phyloP scores from a whole-genome alignment of 1,284 basidiomycete genomes.

The Vanrija sp. region DNA sequence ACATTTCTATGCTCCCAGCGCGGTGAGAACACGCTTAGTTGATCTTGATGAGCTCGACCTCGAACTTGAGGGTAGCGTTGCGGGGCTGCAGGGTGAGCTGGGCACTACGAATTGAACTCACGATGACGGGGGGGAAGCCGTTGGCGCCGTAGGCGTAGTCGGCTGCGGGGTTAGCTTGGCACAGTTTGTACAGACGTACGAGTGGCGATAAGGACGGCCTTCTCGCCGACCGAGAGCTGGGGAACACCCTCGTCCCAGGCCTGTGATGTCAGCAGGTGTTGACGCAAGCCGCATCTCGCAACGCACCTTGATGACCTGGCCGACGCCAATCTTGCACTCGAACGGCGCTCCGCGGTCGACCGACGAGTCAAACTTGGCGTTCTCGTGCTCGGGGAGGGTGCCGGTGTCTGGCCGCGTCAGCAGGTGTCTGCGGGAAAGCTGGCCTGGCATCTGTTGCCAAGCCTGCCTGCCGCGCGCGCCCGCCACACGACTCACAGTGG shows the following conservation, averaged over 20 bases:
- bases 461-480: no score
- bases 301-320: slow-evolving; percentile 65
- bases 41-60: slow-evolving; percentile 55
- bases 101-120: neutral
- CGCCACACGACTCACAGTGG: slow-evolving; percentile 41
- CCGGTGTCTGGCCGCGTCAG: slow-evolving; percentile 49
- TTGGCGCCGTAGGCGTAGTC: slow-evolving; percentile 41
- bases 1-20: neutral
- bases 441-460: no score
- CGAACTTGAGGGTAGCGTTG: slow-evolving; percentile 55
- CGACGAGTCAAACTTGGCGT: slow-evolving; percentile 52
- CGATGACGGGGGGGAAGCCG: slow-evolving; percentile 69
- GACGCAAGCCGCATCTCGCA: neutral
- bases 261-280: slow-evolving; percentile 26
- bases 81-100: slow-evolving; percentile 47
- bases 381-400: slow-evolving; percentile 47
- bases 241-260: slow-evolving; percentile 88
- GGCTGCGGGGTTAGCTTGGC: slow-evolving; percentile 10
- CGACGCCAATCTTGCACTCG: slow-evolving; percentile 66
- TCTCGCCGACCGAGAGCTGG: slow-evolving; percentile 71
- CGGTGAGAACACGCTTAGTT: slow-evolving; percentile 35
- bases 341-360: slow-evolving; percentile 58
- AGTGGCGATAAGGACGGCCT: slow-evolving; percentile 60
- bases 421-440: no score
- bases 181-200: slow-evolving; percentile 19